phyloP scores from a whole-genome alignment of 179 eudicot genomes.

The Heliamphora pulchella region DNA sequence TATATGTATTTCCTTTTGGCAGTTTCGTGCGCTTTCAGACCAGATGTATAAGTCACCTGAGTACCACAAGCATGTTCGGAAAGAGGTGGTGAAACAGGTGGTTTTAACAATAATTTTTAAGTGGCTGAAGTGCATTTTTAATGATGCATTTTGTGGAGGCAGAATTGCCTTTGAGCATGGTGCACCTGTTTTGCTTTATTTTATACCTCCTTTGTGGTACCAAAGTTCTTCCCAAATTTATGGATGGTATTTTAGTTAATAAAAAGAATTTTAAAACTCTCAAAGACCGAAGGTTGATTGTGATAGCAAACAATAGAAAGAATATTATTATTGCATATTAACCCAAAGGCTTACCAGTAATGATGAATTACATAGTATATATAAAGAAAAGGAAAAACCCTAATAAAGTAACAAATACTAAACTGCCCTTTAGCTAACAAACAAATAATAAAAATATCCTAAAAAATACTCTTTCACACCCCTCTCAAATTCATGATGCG shows the following conservation, averaged over 20 bases:
- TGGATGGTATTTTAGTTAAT: constrained; percentile 6
- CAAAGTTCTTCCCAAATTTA: neutral
- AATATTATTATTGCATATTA: no score
- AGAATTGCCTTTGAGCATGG: constrained; percentile 4
- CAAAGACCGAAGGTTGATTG: neutral
- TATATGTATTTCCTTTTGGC: constrained; percentile 23
- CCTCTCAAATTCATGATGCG: no score
- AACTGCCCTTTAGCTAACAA: no score
- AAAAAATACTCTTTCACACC: no score
- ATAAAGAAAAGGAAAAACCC: no score
- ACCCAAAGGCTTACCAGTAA: no score
- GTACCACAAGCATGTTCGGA: constrained; percentile 81
- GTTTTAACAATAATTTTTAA: constrained; percentile 8
- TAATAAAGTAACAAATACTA: no score
- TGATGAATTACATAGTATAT: no score
- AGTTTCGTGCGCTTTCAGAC: constrained; percentile 97
- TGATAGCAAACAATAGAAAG: no score
- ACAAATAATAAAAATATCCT: no score
- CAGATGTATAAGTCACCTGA: constrained; percentile 73
- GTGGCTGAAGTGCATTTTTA: neutral
- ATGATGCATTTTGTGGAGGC: constrained; percentile 3
- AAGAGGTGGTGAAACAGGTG: constrained; percentile 82
- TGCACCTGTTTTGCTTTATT: constrained; percentile 2
- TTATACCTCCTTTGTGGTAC: neutral
- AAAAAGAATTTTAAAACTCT: neutral